Percentiles rank a stretch among this genome's conserved stretches.
Evolutionary conservation across 345 rosid species (phyloP).

Genomic region (Brassica nigra): DNA sequence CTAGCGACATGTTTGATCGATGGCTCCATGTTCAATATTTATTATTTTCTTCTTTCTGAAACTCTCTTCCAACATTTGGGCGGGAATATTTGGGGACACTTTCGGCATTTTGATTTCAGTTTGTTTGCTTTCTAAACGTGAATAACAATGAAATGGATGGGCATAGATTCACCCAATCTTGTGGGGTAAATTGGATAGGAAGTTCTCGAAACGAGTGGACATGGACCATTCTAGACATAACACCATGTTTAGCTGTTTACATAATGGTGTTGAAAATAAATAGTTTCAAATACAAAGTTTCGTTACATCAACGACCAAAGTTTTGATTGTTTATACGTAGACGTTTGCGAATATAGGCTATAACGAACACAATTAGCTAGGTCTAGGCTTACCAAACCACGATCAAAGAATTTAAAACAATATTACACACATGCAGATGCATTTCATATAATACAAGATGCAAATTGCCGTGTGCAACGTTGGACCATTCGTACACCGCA

Average conservation of each 20-base stretch:
- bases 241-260: not conserved
- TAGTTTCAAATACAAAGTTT: not conserved
- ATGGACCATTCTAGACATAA: conserved; percentile 15
- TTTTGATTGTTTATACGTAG: not conserved
- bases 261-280: not conserved
- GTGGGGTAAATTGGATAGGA: conserved; percentile 30
- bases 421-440: conserved; percentile 25
- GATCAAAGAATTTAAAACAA: conserved; percentile 1
- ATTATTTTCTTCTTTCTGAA: not conserved
- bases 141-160: conserved; percentile 10
- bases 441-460: conserved; percentile 14
- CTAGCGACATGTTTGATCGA: conserved; percentile 4
- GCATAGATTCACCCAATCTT: conserved; percentile 32
- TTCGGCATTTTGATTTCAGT: not conserved
- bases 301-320: not conserved
- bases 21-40: conserved; percentile 14
- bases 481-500: conserved; percentile 37
- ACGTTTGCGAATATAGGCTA: not conserved
- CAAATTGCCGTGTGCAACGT: conserved; percentile 27
- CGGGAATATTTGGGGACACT: not conserved
- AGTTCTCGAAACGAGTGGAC: conserved; percentile 28
- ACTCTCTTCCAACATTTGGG: conserved; percentile 13
- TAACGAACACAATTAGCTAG: conserved; percentile 7
- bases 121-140: conserved; percentile 31
- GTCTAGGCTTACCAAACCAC: conserved; percentile 27